Conservation (phyloP, 805 yeast species). For the Teunomyces cretensis region DNA sequence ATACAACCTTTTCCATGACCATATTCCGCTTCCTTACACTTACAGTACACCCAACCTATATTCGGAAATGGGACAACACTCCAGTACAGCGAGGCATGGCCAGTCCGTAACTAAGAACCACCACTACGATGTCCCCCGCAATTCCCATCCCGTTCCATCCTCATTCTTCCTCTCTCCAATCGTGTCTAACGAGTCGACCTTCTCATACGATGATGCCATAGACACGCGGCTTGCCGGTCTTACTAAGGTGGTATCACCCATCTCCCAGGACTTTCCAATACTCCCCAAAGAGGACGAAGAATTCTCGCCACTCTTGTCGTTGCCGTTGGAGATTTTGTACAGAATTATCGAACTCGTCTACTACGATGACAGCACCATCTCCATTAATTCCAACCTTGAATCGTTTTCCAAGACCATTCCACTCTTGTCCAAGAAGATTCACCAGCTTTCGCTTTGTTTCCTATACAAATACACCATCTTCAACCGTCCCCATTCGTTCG, state of each 20-base stretch:
- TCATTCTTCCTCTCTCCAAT: slow-evolving; percentile 10
- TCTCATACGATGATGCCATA: background rate
- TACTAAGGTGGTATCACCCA: background rate
- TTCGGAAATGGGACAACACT: slow-evolving; percentile 7
- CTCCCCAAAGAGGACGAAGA: background rate
- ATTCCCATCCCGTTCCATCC: slow-evolving; percentile 4
- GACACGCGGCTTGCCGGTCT: background rate
- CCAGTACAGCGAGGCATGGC: slow-evolving; percentile 1
- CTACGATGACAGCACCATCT: slow-evolving; percentile 52
- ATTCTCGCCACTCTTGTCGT: slow-evolving; percentile 19
- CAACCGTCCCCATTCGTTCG: slow-evolving; percentile 79
- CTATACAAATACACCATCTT: slow-evolving; percentile 68
- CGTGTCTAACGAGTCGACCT: slow-evolving; percentile 9
- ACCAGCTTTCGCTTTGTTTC: slow-evolving; percentile 56
- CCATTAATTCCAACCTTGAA: slow-evolving; percentile 51
- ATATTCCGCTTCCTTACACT: background rate
- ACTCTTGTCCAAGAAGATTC: slow-evolving; percentile 57
- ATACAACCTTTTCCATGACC: slow-evolving; percentile 5
- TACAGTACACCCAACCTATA: slow-evolving; percentile 7
- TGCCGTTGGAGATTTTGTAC: slow-evolving; percentile 58
- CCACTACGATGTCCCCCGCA: background rate
- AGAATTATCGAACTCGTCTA: slow-evolving; percentile 56
- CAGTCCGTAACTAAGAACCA: background rate
- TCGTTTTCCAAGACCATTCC: slow-evolving; percentile 52
- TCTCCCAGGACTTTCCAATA: background rate